A percentile compares a stretch with the other conserved stretches of the same genome.
phyloP scores from a whole-genome alignment of 306 rosid genomes.

The Begonia peltatifolia region DNA sequence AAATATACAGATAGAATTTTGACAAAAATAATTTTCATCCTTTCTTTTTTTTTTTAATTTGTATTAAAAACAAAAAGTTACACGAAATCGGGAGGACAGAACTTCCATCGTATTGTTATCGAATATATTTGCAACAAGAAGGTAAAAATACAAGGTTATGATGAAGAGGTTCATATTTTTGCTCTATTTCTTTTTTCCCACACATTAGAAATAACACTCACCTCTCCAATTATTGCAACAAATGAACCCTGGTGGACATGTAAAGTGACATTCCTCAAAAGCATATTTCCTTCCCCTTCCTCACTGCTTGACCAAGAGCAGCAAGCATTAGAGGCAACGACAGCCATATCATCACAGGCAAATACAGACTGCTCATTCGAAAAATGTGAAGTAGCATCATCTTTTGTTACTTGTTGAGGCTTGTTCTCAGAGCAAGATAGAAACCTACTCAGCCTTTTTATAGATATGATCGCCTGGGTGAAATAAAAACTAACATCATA shows the following conservation, averaged over 20 bases:
- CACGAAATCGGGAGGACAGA: too few species aligned
- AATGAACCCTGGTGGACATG: slow-evolving; percentile 58
- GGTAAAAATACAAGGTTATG: too few species aligned
- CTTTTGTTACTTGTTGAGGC: slow-evolving; percentile 18
- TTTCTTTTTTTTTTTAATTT: too few species aligned
- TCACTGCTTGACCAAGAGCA: slow-evolving; percentile 79
- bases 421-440: slow-evolving; percentile 58
- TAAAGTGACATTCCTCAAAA: slow-evolving; percentile 47
- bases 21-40: too few species aligned
- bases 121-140: too few species aligned
- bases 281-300: slow-evolving; percentile 34
- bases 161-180: too few species aligned
- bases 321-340: slow-evolving; percentile 43
- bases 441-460: slow-evolving; percentile 65
- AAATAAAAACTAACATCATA: too few species aligned
- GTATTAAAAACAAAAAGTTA: too few species aligned
- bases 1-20: too few species aligned
- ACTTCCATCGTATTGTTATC: too few species aligned
- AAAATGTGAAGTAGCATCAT: slow-evolving; percentile 22
- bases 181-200: too few species aligned
- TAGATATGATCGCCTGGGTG: slow-evolving; percentile 58
- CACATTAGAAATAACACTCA: slow-evolving; percentile 10
- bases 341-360: slow-evolving; percentile 32
- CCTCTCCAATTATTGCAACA: slow-evolving; percentile 85
- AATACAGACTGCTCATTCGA: slow-evolving; percentile 23